Base-by-base conservation (phyloP, 257 asterid genomes). In the Solanum lignicaule region DNA sequence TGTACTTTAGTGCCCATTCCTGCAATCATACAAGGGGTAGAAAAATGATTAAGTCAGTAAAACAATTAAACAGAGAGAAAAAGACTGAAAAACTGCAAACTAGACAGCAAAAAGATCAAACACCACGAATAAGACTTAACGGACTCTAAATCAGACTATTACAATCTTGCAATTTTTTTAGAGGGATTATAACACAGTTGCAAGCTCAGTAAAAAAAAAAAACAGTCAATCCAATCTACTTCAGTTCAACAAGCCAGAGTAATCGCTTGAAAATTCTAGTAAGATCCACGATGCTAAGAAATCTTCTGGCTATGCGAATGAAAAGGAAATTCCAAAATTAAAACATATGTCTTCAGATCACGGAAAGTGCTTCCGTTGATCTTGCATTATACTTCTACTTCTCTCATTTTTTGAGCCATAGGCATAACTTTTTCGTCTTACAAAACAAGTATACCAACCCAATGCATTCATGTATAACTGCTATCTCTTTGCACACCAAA, bases 1-100 rank as follows among this genome's bases (percentile, higher is more conserved):
- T 92, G 96, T 60, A 94, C 86, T 84, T 95, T 88, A 52, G 98
- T 92, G 74, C 96, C 98, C 98, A 96, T 96, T 89, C 88, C 98
- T 92, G 91, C 84, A 89, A 91, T 87, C 88, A 31, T 46, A 81
- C 27, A 81, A 27, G 68, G 29, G 21, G 38, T 21, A 8, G 25
- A 85, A 18, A n/a, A 23, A 48, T 41, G 23, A 87, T 33, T 6
- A 23, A 43, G 32, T 2, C 23, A 41, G 84, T 14, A 78, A 78
- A 81, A 9, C 25, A 32, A 81, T 46, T 2, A 81, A 81, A 43
- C 27, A 6, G 27, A 27, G 83, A 46, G 46, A 39, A 39, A 71
- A 46, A 7, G 60, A 69, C 62, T n/a, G 5, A 82, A 46, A 43
- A 83, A 41, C 62, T 60, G 32, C 13, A 84, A 66, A 87, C 43